Conservation (phyloP, 2,329 filamentous ascomycete species). For the Ceratocystis variospora region DNA sequence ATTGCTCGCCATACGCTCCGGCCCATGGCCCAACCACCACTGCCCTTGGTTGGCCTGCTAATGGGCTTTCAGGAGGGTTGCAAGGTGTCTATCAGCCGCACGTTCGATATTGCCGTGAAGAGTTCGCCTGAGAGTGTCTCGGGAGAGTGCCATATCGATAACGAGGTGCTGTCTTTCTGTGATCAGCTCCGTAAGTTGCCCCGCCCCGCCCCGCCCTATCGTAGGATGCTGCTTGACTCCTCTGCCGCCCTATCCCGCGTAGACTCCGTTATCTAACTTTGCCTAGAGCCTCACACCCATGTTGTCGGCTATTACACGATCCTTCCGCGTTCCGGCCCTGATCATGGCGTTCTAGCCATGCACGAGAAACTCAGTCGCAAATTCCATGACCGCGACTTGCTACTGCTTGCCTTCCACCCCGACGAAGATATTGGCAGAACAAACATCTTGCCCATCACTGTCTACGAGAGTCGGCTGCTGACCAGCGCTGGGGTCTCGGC, state of each 20-base stretch:
- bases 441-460: slow-evolving; percentile 73
- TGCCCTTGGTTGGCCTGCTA: slow-evolving; percentile 74
- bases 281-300: slow-evolving; percentile 69
- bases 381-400: slow-evolving; percentile 73
- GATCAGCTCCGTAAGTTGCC: slow-evolving; percentile 1
- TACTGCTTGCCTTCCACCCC: slow-evolving; percentile 78
- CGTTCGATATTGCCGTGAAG: slow-evolving; percentile 58
- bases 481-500: slow-evolving; percentile 33
- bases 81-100: slow-evolving; percentile 82
- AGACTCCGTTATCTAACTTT: slow-evolving; percentile 24
- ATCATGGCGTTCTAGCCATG: slow-evolving; percentile 51
- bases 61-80: slow-evolving; percentile 83
- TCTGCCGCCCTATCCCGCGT: not conserved
- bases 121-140: slow-evolving; percentile 42
- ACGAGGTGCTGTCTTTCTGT: slow-evolving; percentile 9
- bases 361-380: slow-evolving; percentile 61
- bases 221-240: not conserved
- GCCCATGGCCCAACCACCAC: slow-evolving; percentile 38
- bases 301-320: slow-evolving; percentile 89
- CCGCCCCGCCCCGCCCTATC: not conserved
- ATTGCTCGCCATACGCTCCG: slow-evolving; percentile 82
- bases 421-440: slow-evolving; percentile 39
- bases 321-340: slow-evolving; percentile 59
- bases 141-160: not conserved
- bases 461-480: slow-evolving; percentile 57